Conservation (phyloP, 2,329 filamentous ascomycete genomes). For the Microdochium bolleyi region DNA sequence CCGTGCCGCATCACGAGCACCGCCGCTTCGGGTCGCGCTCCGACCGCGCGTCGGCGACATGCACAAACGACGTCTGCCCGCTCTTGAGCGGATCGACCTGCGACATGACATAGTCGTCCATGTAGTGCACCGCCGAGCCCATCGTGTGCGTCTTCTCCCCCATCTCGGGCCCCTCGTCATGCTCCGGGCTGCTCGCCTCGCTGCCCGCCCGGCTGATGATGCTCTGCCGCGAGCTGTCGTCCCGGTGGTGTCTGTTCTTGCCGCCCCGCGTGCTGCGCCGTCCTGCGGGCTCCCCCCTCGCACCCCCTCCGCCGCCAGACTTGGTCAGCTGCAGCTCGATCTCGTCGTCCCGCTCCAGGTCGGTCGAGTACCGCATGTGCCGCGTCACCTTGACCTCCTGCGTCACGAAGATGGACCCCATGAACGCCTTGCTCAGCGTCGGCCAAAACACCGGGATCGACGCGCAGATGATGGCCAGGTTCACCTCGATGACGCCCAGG, state of each 20-base stretch:
- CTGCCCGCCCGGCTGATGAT: constrained; percentile 2
- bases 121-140: constrained; percentile 3
- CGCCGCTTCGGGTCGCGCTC: background rate
- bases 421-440: constrained; percentile 15
- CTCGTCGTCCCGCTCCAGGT: constrained; percentile 3
- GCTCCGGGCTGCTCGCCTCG: constrained; percentile 1
- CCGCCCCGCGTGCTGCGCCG: background rate
- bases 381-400: constrained; percentile 21
- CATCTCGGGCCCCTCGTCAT: background rate
- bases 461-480: constrained; percentile 21
- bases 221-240: background rate
- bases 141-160: background rate
- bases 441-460: constrained; percentile 25
- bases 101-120: constrained; percentile 6
- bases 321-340: constrained; percentile 2
- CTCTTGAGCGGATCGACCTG: constrained; percentile 7
- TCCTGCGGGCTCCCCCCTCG: background rate
- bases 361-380: constrained; percentile 5
- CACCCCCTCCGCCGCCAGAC: background rate
- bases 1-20: background rate
- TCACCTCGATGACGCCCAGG: constrained; percentile 23
- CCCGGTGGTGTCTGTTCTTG: background rate
- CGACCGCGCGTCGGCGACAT: background rate
- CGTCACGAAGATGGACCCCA: constrained; percentile 24
- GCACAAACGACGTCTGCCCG: background rate